Evolutionary conservation across 306 rosid species (phyloP).

Genomic region (Phaseolus lunatus): DNA sequence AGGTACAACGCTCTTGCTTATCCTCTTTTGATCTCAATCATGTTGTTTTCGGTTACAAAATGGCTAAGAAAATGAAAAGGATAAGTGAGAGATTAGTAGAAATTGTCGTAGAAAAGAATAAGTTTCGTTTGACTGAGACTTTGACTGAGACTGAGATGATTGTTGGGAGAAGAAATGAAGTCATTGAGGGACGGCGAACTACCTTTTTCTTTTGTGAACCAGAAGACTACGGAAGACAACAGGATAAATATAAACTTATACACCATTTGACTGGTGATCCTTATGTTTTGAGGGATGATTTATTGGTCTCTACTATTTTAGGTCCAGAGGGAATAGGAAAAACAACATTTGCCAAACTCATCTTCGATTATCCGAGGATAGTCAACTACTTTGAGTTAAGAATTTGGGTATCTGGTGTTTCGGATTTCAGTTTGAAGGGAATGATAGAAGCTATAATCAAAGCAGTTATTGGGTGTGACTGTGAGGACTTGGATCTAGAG

Average conservation of each 20-base stretch:
- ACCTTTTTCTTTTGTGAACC: slow-evolving; percentile 5
- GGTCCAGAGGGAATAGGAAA: slow-evolving; percentile 49
- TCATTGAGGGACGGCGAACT: too few species aligned
- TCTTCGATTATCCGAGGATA: slow-evolving; percentile 28
- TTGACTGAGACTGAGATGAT: too few species aligned
- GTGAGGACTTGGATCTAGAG: too few species aligned
- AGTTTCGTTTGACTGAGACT: too few species aligned
- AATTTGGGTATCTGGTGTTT: slow-evolving; percentile 39
- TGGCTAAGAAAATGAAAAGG: too few species aligned
- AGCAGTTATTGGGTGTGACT: background rate
- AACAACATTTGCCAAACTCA: slow-evolving; percentile 44
- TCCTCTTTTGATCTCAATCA: too few species aligned
- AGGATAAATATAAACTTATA: background rate
- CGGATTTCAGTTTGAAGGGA: slow-evolving; percentile 31
- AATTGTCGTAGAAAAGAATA: too few species aligned
- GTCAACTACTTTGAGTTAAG: slow-evolving; percentile 22
- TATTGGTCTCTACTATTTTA: background rate
- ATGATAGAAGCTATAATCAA: slow-evolving; percentile 19
- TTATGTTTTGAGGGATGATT: background rate
- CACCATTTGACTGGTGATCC: background rate
- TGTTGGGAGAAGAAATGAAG: too few species aligned
- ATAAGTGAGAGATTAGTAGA: too few species aligned
- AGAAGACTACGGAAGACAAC: slow-evolving; percentile 43
- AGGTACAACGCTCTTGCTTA: too few species aligned
- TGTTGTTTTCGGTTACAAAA: too few species aligned